Percentiles rank a stretch among this genome's conserved stretches.
Conservation (phyloP, 331 rosid species). For the Quercus tomentella region DNA sequence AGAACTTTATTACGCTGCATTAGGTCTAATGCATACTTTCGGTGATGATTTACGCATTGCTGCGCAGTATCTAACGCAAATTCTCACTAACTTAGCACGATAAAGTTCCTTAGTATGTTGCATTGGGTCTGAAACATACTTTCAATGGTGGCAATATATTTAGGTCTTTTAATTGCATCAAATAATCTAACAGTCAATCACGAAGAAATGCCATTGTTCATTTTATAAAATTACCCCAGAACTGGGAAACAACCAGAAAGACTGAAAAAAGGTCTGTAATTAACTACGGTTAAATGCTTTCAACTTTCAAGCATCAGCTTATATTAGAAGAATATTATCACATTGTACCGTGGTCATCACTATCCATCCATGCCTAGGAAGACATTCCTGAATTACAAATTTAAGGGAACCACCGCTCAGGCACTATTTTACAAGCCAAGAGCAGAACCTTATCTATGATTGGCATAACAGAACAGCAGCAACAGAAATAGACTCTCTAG, state of each 20-base stretch:
- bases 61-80: too few species aligned
- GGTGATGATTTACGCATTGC: too few species aligned
- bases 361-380: neutral
- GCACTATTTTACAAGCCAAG: neutral
- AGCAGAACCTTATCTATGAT: neutral
- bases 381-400: neutral
- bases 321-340: neutral
- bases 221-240: neutral
- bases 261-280: neutral
- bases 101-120: too few species aligned
- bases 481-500: slow-evolving; percentile 1
- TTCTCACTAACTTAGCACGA: too few species aligned
- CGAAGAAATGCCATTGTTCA: neutral
- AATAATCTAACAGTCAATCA: neutral
- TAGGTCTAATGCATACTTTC: too few species aligned
- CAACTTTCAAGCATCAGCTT: neutral
- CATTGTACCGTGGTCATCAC: neutral
- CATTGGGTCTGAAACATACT: too few species aligned
- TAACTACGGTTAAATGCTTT: neutral
- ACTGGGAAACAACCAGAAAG: neutral
- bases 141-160: too few species aligned
- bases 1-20: too few species aligned
- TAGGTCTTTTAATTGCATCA: too few species aligned
- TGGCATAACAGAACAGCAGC: neutral
- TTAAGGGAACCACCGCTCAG: neutral